phyloP scores from a whole-genome alignment of 148 eudicot genomes.

The Rhododendron molle region DNA sequence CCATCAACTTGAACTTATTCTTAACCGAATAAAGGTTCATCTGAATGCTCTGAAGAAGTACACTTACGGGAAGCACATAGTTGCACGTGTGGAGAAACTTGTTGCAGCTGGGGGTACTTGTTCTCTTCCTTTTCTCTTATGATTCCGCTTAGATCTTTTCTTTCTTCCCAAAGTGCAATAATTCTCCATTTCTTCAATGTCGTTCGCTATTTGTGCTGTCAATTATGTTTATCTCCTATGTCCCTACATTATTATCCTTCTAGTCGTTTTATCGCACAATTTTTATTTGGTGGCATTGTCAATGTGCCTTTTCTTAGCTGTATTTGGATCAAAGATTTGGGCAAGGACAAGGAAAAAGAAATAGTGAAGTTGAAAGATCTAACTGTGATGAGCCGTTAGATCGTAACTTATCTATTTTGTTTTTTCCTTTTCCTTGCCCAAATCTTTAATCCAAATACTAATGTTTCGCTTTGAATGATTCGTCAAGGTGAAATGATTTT shows the following conservation, averaged over 20 bases:
- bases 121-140: background rate
- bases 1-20: slow-evolving; percentile 70
- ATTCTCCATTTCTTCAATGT: background rate
- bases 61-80: slow-evolving; percentile 93
- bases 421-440: background rate
- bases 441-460: background rate
- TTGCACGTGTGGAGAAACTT: slow-evolving; percentile 96
- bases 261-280: background rate
- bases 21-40: slow-evolving; percentile 81
- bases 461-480: background rate
- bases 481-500: background rate
- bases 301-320: background rate
- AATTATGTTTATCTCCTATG: background rate
- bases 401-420: background rate
- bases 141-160: background rate
- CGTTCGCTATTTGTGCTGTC: background rate
- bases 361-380: background rate
- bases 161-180: background rate
- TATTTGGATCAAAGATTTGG: background rate
- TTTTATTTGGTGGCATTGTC: background rate
- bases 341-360: background rate
- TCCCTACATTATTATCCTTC: background rate
- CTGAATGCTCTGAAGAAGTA: slow-evolving; percentile 85
- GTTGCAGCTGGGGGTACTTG: slow-evolving; percentile 86
- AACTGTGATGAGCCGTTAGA: background rate